Conservation (phyloP, 2,329 filamentous ascomycete genomes). For the Colletotrichum noveboracense region DNA sequence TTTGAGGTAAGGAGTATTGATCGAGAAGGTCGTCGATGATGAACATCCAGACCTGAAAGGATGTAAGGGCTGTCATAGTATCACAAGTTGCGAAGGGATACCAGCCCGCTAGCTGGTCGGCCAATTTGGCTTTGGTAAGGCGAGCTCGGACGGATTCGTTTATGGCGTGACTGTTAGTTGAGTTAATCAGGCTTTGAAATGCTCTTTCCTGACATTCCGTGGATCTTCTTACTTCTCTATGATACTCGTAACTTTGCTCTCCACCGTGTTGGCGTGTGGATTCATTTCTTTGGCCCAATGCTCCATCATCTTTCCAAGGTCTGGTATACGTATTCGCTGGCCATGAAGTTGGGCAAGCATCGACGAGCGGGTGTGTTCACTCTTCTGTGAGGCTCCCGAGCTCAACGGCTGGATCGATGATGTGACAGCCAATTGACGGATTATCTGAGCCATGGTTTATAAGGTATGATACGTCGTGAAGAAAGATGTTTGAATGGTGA, state of each 20-base stretch:
- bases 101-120: constrained; percentile 1
- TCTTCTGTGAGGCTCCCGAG: neutral
- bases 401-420: neutral
- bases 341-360: neutral
- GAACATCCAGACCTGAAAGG: constrained; percentile 14
- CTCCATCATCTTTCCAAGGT: neutral
- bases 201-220: neutral
- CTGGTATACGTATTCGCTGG: neutral
- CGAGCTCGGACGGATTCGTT: constrained; percentile 6
- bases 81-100: constrained; percentile 7
- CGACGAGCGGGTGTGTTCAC: neutral
- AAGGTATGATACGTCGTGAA: neutral
- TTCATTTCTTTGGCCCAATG: constrained; percentile 17
- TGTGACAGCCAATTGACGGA: neutral
- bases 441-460: neutral
- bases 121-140: constrained; percentile 7
- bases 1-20: constrained; percentile 2
- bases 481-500: neutral
- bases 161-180: neutral
- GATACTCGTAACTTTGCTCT: neutral
- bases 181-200: neutral
- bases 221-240: neutral
- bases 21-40: constrained; percentile 10
- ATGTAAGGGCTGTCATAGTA: neutral
- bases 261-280: neutral